Conservation (phyloP, 495 filamentous ascomycete species). For the Mytilinidion resinicola region DNA sequence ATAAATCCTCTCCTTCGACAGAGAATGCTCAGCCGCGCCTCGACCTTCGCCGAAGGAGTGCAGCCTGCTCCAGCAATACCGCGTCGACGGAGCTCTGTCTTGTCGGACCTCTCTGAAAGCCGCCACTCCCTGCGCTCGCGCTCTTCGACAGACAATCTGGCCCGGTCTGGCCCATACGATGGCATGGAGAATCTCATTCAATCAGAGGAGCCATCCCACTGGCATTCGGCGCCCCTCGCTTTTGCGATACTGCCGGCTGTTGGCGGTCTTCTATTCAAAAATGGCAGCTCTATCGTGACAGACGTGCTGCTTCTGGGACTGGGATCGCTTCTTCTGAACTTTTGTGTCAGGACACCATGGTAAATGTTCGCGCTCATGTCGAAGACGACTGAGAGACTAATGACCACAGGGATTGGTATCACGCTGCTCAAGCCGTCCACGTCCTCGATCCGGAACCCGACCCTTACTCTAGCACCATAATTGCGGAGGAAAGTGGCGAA, state of each 20-base stretch:
- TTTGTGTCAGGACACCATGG: conserved; percentile 90
- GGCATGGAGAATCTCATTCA: conserved; percentile 23
- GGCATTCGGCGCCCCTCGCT: conserved; percentile 70
- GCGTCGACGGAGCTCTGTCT: conserved; percentile 63
- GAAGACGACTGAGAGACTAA: conserved; percentile 6
- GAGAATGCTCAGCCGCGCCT: conserved; percentile 24
- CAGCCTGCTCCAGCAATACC: conserved; percentile 8
- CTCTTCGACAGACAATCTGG: conserved; percentile 64
- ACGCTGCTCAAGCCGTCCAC: conserved; percentile 55
- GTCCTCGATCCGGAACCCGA: conserved; percentile 12
- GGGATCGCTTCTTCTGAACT: conserved; percentile 82
- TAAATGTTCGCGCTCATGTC: conserved; percentile 34
- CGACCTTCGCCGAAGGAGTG: conserved; percentile 24
- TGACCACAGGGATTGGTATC: conserved; percentile 77
- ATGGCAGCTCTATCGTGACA: conserved; percentile 75
- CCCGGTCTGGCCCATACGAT: conserved; percentile 51
- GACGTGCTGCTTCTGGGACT: conserved; percentile 75
- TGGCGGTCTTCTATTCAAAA: conserved; percentile 75
- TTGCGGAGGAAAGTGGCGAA: conserved; percentile 39
- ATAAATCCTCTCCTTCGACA: conserved; percentile 22
- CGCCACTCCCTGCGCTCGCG: conserved; percentile 58
- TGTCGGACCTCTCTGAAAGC: conserved; percentile 67
- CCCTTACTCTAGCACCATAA: conserved; percentile 30
- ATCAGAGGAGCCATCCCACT: conserved; percentile 51
- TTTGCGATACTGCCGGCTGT: conserved; percentile 81